Evolutionary conservation across 768 basidiomycete genomes (phyloP).

Genomic region (Lyophyllum semitale): DNA sequence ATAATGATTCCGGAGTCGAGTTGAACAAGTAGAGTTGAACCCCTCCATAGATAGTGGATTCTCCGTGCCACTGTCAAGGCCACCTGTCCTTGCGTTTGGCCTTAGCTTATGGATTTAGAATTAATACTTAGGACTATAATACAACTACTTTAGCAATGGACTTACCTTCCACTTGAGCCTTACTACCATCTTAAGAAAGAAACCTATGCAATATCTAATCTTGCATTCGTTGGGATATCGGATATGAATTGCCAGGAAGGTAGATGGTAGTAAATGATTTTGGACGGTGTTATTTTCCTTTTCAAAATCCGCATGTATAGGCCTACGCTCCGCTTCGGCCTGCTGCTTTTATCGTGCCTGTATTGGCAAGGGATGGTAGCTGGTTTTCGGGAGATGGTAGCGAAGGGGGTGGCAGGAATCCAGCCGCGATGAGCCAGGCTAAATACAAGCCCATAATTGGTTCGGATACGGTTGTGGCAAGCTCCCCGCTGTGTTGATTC

Average conservation of each 20-base stretch:
- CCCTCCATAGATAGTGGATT: background rate
- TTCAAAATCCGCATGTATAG: background rate
- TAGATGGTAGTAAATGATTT: conserved; percentile 10
- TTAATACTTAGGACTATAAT: background rate
- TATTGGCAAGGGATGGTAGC: conserved; percentile 49
- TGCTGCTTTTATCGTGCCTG: conserved; percentile 56
- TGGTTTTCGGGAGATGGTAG: conserved; percentile 35
- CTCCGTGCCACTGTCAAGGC: background rate
- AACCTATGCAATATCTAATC: background rate
- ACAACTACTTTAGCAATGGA: no score
- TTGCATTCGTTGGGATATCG: background rate
- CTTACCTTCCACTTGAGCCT: no score
- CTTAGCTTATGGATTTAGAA: background rate
- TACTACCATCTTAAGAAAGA: background rate
- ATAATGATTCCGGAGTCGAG: conserved; percentile 66
- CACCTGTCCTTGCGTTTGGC: background rate
- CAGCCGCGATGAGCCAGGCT: conserved; percentile 87
- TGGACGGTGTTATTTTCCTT: background rate
- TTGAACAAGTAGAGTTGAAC: conserved; percentile 27
- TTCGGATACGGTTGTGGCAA: conserved; percentile 67
- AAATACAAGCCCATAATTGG: conserved; percentile 84
- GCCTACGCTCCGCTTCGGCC: conserved; percentile 62
- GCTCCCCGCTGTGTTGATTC: conserved; percentile 35
- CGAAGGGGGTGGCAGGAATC: conserved; percentile 69
- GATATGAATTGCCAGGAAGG: background rate